Evolutionary conservation across 1,139 yeast species (phyloP).

Genomic region (Debaryomyces singareniensis): DNA sequence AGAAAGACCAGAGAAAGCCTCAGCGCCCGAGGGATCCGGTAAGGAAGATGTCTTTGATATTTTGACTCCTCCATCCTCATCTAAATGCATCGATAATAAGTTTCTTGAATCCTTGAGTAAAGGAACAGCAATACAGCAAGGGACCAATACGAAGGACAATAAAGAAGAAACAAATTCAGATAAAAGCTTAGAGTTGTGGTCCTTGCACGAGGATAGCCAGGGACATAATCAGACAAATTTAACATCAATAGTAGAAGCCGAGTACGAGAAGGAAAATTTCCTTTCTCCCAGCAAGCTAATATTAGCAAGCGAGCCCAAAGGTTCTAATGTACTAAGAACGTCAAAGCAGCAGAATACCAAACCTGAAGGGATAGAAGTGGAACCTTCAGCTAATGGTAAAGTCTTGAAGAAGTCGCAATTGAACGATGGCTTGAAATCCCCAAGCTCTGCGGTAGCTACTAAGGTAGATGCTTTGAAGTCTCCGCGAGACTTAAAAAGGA

Average conservation of each 20-base stretch:
- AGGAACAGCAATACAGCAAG: slow-evolving; percentile 3
- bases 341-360: not conserved
- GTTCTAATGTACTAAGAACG: not conserved
- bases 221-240: not conserved
- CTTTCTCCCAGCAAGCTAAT: not conserved
- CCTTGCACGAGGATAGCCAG: slow-evolving; percentile 8
- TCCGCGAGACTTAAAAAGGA: slow-evolving; percentile 15
- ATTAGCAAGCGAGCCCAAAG: not conserved
- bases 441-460: slow-evolving; percentile 33
- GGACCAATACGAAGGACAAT: slow-evolving; percentile 1
- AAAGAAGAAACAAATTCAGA: slow-evolving; percentile 6
- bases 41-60: slow-evolving; percentile 7
- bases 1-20: slow-evolving; percentile 2
- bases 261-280: not conserved
- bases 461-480: slow-evolving; percentile 33
- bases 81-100: slow-evolving; percentile 9
- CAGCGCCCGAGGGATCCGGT: not conserved
- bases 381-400: too few species aligned
- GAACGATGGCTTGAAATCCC: slow-evolving; percentile 17
- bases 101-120: slow-evolving; percentile 17
- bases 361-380: not conserved
- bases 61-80: slow-evolving; percentile 18
- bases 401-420: slow-evolving; percentile 6
- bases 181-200: slow-evolving; percentile 23
- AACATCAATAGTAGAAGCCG: not conserved